Evolutionary conservation across 192 early-diverging fungal genomes (phyloP).

Genomic region (Backusella morwellensis): DNA sequence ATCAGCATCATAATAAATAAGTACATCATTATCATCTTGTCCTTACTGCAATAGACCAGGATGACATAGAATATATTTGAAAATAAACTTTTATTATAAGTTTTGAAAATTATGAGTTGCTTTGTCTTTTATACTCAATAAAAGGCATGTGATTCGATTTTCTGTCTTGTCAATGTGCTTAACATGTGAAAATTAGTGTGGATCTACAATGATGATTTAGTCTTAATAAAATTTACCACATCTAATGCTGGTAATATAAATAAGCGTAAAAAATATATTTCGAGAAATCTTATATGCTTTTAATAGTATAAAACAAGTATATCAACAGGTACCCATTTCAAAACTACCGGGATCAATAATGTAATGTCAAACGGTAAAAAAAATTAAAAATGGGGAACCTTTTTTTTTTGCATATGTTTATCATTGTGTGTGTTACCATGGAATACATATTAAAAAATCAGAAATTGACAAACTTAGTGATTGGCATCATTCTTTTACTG

Average conservation of each 20-base stretch:
- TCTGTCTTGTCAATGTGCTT: background rate
- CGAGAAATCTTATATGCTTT: no score
- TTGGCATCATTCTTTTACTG: background rate
- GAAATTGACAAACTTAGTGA: background rate
- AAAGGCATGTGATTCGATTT: background rate
- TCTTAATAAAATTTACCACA: no score
- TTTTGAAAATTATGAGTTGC: background rate
- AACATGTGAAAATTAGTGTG: background rate
- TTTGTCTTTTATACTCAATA: background rate
- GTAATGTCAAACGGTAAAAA: no score
- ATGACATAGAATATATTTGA: background rate
- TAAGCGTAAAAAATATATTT: no score
- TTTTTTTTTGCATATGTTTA: no score
- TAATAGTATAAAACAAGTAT: no score
- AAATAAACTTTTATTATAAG: background rate
- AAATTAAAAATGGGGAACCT: no score
- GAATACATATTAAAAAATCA: background rate
- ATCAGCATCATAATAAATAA: background rate
- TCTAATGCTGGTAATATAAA: no score
- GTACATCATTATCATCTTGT: background rate
- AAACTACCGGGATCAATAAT: no score
- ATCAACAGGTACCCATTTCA: no score
- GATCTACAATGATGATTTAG: background rate
- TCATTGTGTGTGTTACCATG: background rate
- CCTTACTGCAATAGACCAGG: conserved; percentile 7